These are phyloP conservation scores for Cercospora sojina DNA, from an alignment of 2,329 filamentous ascomycete genomes.

Conservation along the genomic window DNA sequence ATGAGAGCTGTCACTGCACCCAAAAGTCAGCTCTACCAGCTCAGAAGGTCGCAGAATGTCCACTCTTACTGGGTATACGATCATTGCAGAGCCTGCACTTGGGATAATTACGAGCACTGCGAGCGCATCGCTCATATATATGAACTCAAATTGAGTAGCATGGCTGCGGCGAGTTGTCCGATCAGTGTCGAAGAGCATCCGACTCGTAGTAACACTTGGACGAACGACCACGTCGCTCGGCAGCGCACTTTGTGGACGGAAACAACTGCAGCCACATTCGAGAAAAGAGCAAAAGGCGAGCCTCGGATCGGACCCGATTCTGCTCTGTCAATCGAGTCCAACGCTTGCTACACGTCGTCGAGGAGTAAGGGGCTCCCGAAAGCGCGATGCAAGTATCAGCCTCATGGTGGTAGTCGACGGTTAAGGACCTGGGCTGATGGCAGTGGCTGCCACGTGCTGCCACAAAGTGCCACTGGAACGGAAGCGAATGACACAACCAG, in stretches of 20 bases:
- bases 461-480: background rate
- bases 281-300: background rate
- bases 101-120: background rate
- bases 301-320: background rate
- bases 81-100: background rate
- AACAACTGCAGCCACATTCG: constrained; percentile 14
- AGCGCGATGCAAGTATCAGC: constrained; percentile 4
- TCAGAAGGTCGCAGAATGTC: background rate
- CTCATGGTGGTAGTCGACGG: background rate
- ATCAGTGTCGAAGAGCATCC: constrained; percentile 5
- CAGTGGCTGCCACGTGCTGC: constrained; percentile 12
- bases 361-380: background rate
- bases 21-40: background rate
- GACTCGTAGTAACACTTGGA: constrained; percentile 5
- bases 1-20: constrained; percentile 8
- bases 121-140: constrained; percentile 14
- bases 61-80: background rate
- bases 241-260: background rate
- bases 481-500: background rate
- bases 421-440: background rate
- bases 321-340: background rate
- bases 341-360: background rate
- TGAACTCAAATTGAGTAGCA: constrained; percentile 14
- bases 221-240: background rate
- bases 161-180: constrained; percentile 7